Conservation (phyloP, 306 rosid genomes). For the Canavalia gladiata region DNA sequence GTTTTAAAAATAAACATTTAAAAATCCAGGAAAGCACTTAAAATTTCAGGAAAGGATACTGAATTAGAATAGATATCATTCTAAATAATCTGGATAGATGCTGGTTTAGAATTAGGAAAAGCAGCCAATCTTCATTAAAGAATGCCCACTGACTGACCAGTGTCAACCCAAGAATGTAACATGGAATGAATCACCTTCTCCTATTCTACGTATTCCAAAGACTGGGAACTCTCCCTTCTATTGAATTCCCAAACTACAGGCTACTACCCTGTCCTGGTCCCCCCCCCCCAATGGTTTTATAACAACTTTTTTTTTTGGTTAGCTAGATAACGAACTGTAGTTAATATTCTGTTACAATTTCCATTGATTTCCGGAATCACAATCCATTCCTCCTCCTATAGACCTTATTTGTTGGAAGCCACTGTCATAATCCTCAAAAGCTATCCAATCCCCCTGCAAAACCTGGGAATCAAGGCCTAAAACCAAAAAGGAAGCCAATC, state of each 20-base stretch:
- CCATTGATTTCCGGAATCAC: not conserved
- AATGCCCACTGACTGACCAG: not conserved
- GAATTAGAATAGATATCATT: not conserved
- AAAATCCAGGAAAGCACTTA: not conserved
- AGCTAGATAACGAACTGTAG: not conserved
- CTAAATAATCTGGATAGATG: not conserved
- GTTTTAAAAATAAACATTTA: not conserved
- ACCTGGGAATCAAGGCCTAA: not conserved
- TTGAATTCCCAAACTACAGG: constrained; percentile 3
- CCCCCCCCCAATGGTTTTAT: not conserved
- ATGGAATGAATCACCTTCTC: not conserved
- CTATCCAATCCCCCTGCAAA: not conserved
- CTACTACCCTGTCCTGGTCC: too few species aligned
- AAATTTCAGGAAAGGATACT: not conserved
- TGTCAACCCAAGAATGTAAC: not conserved
- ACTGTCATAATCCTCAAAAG: not conserved
- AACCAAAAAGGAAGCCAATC: constrained; percentile 21
- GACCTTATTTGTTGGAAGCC: not conserved
- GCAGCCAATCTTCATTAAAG: not conserved
- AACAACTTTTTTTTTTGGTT: not conserved
- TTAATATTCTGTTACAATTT: not conserved
- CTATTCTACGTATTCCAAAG: not conserved
- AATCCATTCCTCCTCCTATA: not conserved
- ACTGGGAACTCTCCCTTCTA: not conserved
- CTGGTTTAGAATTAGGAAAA: not conserved